phyloP scores from a whole-genome alignment of 495 filamentous ascomycete species.

The Lineolata rhizophorae region DNA sequence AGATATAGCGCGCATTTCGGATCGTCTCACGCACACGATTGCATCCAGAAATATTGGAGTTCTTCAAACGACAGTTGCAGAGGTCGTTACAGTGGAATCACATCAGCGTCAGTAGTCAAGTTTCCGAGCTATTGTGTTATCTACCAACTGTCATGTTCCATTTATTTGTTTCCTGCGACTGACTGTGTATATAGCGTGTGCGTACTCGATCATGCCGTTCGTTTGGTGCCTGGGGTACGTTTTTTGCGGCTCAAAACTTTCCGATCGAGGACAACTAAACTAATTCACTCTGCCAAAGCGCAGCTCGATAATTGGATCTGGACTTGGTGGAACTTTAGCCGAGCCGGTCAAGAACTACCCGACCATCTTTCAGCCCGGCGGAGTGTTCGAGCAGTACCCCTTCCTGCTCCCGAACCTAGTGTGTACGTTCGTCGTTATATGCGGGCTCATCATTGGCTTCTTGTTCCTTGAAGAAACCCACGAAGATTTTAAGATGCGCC shows the following conservation, averaged over 20 bases:
- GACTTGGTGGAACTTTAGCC: slow-evolving; percentile 74
- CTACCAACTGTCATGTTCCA: no score
- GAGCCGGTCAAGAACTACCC: slow-evolving; percentile 70
- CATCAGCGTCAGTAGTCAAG: slow-evolving; percentile 50
- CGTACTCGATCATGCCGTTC: slow-evolving; percentile 92
- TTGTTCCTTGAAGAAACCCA: slow-evolving; percentile 94
- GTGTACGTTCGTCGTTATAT: slow-evolving; percentile 53
- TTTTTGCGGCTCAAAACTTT: neutral
- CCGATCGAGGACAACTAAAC: neutral
- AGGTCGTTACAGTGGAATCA: slow-evolving; percentile 75
- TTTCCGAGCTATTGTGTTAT: neutral
- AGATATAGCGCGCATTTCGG: no score
- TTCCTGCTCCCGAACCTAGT: slow-evolving; percentile 90
- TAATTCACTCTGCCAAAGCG: slow-evolving; percentile 3
- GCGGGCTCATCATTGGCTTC: slow-evolving; percentile 63
- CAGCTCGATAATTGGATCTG: slow-evolving; percentile 65
- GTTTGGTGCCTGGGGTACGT: slow-evolving; percentile 83
- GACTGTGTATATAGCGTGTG: slow-evolving; percentile 39
- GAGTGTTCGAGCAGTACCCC: slow-evolving; percentile 64
- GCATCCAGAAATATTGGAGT: slow-evolving; percentile 89
- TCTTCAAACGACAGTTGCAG: slow-evolving; percentile 81
- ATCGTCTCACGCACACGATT: no score
- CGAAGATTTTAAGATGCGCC: slow-evolving; percentile 51
- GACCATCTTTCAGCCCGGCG: slow-evolving; percentile 43
- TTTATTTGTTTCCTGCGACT: no score